These are phyloP conservation scores for Tagetes patula DNA, from an alignment of 129 eudicot species.

Conservation along the genomic window DNA sequence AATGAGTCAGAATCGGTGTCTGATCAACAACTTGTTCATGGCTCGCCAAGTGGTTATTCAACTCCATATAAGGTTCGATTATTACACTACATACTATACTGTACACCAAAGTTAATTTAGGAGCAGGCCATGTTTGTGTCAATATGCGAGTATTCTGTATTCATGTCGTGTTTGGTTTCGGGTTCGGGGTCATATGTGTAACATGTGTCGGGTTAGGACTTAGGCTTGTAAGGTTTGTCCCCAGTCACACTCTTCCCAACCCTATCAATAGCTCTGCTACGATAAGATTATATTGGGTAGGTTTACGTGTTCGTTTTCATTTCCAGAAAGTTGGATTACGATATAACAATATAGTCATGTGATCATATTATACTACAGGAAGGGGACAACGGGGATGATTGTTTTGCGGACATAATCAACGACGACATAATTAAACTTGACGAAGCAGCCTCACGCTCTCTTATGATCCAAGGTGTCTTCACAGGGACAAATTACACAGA, in stretches of 20 bases:
- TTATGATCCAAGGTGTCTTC: conserved; percentile 27
- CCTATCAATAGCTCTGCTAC: no score
- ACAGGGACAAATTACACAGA: conserved; percentile 14
- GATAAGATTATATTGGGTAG: no score
- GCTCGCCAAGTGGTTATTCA: conserved; percentile 32
- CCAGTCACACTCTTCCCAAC: no score
- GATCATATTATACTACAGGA: conserved; percentile 28
- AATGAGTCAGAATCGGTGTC: conserved; percentile 47
- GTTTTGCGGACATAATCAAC: conserved; percentile 74
- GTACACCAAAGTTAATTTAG: no score
- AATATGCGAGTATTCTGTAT: no score
- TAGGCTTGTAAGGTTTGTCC: no score
- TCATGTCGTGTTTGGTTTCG: no score
- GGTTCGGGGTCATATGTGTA: no score
- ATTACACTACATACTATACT: background rate
- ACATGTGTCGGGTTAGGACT: no score
- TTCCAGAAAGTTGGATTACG: background rate
- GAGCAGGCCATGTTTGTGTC: no score
- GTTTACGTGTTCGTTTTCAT: background rate
- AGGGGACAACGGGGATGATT: conserved; percentile 53
- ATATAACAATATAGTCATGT: background rate
- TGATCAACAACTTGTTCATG: conserved; percentile 33
- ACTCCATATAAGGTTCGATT: conserved; percentile 36
- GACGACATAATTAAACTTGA: conserved; percentile 81
- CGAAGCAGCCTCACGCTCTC: conserved; percentile 37